phyloP scores from a whole-genome alignment of 2,329 filamentous ascomycete species.

The Venturia aucupariae region DNA sequence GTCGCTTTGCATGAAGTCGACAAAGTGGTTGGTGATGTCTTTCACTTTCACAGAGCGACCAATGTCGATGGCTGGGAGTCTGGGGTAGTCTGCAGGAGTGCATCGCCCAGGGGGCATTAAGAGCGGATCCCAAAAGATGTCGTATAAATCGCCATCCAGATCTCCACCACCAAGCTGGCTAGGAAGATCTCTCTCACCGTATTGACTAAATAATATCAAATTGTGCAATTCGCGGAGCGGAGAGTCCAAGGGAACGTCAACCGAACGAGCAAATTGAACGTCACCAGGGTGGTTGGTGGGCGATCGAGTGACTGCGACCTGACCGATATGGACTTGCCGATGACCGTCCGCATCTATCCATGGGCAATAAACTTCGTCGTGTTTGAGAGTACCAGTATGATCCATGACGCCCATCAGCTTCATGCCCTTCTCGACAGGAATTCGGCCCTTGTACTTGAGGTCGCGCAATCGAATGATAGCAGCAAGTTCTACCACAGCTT shows the following conservation, averaged over 20 bases:
- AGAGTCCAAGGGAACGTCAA: constrained; percentile 49
- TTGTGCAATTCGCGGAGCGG: constrained; percentile 57
- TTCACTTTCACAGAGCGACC: constrained; percentile 46
- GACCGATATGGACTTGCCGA: constrained; percentile 25
- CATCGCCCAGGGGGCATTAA: constrained; percentile 33
- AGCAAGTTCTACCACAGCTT: constrained; percentile 59
- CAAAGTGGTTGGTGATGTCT: constrained; percentile 73
- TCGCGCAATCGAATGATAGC: constrained; percentile 62
- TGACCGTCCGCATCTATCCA: constrained; percentile 18
- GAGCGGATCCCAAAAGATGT: constrained; percentile 61
- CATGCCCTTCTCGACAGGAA: constrained; percentile 59
- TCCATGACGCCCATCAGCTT: constrained; percentile 80
- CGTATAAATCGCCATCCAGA: constrained; percentile 74
- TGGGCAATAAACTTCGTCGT: constrained; percentile 40
- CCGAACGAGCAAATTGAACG: constrained; percentile 56
- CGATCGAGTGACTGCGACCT: constrained; percentile 62
- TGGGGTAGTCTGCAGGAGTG: constrained; percentile 61
- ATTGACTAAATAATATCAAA: constrained; percentile 68
- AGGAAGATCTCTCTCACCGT: constrained; percentile 63
- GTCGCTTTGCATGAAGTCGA: constrained; percentile 65
- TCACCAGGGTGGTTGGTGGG: constrained; percentile 78
- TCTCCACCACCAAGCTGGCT: constrained; percentile 75
- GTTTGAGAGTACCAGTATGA: constrained; percentile 58
- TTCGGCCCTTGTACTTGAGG: constrained; percentile 70
- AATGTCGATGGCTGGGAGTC: constrained; percentile 48